Evolutionary conservation across 2,329 filamentous ascomycete genomes (phyloP), one percentile per base, ranked within the genome.

Genomic region (Neonectria punicea): DNA sequence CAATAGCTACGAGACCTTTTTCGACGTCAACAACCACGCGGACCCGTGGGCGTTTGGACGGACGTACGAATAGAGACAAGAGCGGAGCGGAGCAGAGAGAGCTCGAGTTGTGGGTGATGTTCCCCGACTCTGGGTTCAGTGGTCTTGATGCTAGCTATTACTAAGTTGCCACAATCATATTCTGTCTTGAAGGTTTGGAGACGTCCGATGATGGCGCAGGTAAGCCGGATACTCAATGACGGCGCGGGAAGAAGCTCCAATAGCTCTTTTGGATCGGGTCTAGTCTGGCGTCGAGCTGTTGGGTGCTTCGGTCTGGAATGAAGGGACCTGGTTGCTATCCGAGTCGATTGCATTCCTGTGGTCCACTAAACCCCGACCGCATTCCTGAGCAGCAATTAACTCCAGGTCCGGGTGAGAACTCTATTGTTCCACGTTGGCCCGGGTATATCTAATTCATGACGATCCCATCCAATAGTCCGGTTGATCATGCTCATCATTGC

Each of bases 1-100:
- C 53, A 74, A 75, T 20, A 75, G 58, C 43, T 74, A 70, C 50
- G 70, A 72, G 43, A 61, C 67, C 22, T 70, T 72, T 63, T 69
- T 73, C 49, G 60, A 70, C 47, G 25, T 46, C 14, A 55, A 55
- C 20, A 63, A 65, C 16, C 22, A 46, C 1, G 59, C 36, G 1
- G 59, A 66, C 30, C 32, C 59, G 3, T 65, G 41, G 44, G 13
- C 22, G 5, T 34, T 34, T 44, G 46, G 39, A 5, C n/a, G 56
- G 39, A 9, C 32, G n/a, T 28, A 36, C 25, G 50, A 36, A 18
- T 43, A 43, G n/a, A 41, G 16, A 20, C 39, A 43, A 10, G 25
- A 25, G 25, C 5, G 25, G 25, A 25, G 25, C 25, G 25, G 25
- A 25, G 25, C 25, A 3, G 25, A 25, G 5, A 25, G 25, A 25